These are phyloP conservation scores for Noccaea bulbosa DNA, from an alignment of 345 rosid genomes.

Conservation along the genomic window DNA sequence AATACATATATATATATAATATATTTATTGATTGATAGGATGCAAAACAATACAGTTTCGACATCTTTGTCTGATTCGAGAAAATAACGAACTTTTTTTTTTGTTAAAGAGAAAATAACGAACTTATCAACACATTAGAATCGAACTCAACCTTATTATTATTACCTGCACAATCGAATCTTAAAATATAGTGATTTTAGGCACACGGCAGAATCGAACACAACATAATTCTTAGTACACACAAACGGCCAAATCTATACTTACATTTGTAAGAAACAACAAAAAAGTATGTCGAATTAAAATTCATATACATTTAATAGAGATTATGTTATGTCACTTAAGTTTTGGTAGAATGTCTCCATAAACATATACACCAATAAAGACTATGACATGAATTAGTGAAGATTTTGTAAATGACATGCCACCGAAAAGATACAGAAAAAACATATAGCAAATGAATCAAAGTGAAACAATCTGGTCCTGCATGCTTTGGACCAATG, in stretches of 20 bases:
- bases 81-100: too few relatives aligned
- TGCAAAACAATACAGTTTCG: neutral
- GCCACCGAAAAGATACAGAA: slow-evolving; percentile 30
- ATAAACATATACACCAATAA: slow-evolving; percentile 5
- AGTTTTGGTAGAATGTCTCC: slow-evolving; percentile 21
- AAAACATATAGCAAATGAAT: neutral
- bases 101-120: too few relatives aligned
- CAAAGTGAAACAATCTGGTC: slow-evolving; percentile 33
- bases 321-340: slow-evolving; percentile 6
- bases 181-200: too few relatives aligned
- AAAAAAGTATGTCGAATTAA: neutral
- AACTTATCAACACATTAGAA: too few relatives aligned
- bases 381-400: slow-evolving; percentile 3
- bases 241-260: too few relatives aligned
- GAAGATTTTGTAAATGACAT: slow-evolving; percentile 27
- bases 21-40: too few relatives aligned
- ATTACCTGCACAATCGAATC: too few relatives aligned
- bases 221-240: neutral
- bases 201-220: neutral
- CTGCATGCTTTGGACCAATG: slow-evolving; percentile 41
- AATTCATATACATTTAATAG: neutral
- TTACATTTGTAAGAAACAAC: too few relatives aligned
- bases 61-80: neutral
- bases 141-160: too few relatives aligned
- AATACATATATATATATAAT: too few relatives aligned